Conservation (phyloP, 352 stramenopile species). For the Phytophthora uliginosa region DNA sequence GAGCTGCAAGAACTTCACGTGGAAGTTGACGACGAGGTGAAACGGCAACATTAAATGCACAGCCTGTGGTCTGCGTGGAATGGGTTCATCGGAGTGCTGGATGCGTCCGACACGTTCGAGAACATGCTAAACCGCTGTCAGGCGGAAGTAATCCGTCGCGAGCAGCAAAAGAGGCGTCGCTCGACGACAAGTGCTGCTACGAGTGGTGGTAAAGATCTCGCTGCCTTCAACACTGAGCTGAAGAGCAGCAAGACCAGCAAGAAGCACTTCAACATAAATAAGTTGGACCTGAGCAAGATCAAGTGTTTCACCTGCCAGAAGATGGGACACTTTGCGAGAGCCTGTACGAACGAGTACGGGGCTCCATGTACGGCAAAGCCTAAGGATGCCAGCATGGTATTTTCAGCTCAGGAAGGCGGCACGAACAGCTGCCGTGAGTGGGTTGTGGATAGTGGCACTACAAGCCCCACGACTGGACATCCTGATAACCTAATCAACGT, state of each 20-base stretch:
- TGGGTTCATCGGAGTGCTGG: conserved; percentile 10
- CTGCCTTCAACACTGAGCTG: not conserved
- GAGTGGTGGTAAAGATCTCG: not conserved
- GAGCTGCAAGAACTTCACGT: conserved; percentile 18
- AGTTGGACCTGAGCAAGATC: not conserved
- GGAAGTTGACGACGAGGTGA: conserved; percentile 4
- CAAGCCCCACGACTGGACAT: not conserved
- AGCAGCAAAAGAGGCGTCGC: conserved; percentile 1
- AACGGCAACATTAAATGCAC: conserved; percentile 18
- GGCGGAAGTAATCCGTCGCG: conserved; percentile 11
- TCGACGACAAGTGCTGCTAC: not conserved
- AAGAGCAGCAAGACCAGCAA: not conserved
- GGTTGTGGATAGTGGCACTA: not conserved
- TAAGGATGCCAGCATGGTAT: not conserved
- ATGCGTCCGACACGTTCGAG: conserved; percentile 4
- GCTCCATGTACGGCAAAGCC: too few relatives aligned
- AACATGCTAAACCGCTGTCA: conserved; percentile 7
- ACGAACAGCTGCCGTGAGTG: too few relatives aligned
- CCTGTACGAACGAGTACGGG: too few relatives aligned
- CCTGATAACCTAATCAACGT: not conserved
- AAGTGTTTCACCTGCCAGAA: not conserved
- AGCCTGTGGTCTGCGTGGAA: conserved; percentile 13
- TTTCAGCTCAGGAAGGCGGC: not conserved
- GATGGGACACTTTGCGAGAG: not conserved
- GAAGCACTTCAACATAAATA: too few relatives aligned